These are phyloP conservation scores for Clarireedia sp. DNA, from an alignment of 2,329 filamentous ascomycete genomes.

Conservation along the genomic window DNA sequence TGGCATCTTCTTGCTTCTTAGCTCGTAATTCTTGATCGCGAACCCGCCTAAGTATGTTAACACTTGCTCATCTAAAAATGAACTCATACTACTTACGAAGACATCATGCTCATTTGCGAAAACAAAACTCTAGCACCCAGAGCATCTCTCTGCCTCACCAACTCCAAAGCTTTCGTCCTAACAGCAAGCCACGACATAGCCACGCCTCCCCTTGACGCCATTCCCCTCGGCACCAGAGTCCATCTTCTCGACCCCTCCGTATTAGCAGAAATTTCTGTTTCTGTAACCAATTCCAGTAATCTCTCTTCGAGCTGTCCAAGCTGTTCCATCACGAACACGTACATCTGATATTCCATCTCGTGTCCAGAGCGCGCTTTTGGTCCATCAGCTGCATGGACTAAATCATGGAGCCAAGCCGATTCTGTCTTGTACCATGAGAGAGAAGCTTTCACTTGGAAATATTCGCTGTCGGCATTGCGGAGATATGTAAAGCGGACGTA, in stretches of 20 bases:
- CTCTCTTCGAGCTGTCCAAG: conserved; percentile 37
- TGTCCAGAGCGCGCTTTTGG: conserved; percentile 1
- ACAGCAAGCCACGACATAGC: conserved; percentile 40
- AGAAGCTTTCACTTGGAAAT: conserved; percentile 39
- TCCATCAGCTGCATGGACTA: conserved; percentile 27
- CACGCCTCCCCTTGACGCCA: conserved; percentile 34
- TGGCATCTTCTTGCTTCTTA: conserved; percentile 16
- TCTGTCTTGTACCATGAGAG: conserved; percentile 44
- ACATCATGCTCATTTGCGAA: conserved; percentile 42
- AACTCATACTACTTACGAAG: conserved; percentile 30
- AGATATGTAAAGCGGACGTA: conserved; percentile 39
- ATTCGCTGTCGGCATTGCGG: conserved; percentile 39
- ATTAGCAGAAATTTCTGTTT: conserved; percentile 31
- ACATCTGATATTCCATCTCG: conserved; percentile 39
- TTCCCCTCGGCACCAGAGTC: conserved; percentile 33
- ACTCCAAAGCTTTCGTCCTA: conserved; percentile 37
- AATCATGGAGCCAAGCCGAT: conserved; percentile 37
- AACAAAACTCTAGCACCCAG: conserved; percentile 39
- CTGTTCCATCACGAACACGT: conserved; percentile 40
- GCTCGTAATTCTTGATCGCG: conserved; percentile 20
- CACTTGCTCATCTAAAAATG: neutral
- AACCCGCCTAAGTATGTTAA: conserved; percentile 15
- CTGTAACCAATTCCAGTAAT: conserved; percentile 37
- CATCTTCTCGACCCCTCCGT: conserved; percentile 27
- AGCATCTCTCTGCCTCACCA: conserved; percentile 39